Percentiles rank a stretch among this genome's conserved stretches.
phyloP scores from a whole-genome alignment of 129 eudicot species.

The Arctium minus region DNA sequence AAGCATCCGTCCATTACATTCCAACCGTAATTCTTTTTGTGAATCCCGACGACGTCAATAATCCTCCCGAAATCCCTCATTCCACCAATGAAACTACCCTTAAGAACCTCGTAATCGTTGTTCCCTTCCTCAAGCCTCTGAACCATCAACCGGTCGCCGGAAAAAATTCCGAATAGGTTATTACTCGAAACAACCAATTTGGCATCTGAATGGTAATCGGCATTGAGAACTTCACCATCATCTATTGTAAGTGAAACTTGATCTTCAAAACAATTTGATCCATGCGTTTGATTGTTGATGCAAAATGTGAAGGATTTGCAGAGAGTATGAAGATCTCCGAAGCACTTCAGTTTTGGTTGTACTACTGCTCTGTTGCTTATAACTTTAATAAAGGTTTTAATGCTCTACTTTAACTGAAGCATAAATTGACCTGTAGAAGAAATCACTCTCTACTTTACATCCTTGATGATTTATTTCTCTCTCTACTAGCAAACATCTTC shows the following conservation, averaged over 20 bases:
- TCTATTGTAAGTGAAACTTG: background rate
- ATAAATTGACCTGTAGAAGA: no score
- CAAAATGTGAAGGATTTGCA: background rate
- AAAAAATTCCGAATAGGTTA: background rate
- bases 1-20: constrained; percentile 21
- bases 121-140: constrained; percentile 10
- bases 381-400: no score
- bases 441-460: no score
- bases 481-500: no score
- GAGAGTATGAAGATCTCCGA: background rate
- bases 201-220: background rate
- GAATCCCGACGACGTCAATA: constrained; percentile 8
- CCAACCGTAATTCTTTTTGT: constrained; percentile 16
- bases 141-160: background rate
- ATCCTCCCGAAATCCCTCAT: no score
- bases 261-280: background rate
- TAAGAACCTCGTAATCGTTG: constrained; percentile 6
- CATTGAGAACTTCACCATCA: background rate
- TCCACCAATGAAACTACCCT: background rate
- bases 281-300: background rate
- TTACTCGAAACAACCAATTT: background rate
- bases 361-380: no score
- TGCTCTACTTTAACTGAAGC: no score
- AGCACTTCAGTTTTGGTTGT: no score
- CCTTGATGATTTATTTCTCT: no score